Evolutionary conservation across 768 basidiomycete genomes (phyloP).

Genomic region (Xerocomellus amylosporus): DNA sequence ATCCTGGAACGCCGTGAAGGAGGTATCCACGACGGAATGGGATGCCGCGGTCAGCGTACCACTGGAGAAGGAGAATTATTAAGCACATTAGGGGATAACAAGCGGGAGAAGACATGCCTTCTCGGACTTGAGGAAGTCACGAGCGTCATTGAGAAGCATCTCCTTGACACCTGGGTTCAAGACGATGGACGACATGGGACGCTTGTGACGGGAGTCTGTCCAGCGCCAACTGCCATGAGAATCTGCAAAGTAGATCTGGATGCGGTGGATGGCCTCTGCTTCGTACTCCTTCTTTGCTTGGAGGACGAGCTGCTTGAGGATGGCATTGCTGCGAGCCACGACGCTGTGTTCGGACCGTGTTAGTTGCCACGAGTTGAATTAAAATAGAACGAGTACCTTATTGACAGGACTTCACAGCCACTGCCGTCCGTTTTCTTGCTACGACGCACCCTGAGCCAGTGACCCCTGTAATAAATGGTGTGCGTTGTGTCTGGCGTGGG

Average conservation of each 20-base stretch:
- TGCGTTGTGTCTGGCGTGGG: constrained; percentile 86
- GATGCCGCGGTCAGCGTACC: constrained; percentile 93
- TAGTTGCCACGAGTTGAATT: constrained; percentile 6
- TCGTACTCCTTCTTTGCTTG: constrained; percentile 90
- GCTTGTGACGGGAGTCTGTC: constrained; percentile 84
- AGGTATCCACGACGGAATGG: constrained; percentile 89
- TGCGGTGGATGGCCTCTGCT: constrained; percentile 80
- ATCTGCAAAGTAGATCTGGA: constrained; percentile 89
- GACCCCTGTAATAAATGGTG: constrained; percentile 81
- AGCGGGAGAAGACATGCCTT: constrained; percentile 46
- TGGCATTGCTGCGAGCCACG: constrained; percentile 77
- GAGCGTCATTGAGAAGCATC: constrained; percentile 78
- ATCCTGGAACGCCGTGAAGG: constrained; percentile 80
- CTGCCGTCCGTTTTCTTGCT: constrained; percentile 67
- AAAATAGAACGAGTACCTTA: constrained; percentile 49
- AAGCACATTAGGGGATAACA: neutral
- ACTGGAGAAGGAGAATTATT: constrained; percentile 39
- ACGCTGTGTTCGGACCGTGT: constrained; percentile 47
- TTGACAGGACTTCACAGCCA: constrained; percentile 70
- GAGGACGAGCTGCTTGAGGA: constrained; percentile 85
- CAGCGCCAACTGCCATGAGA: constrained; percentile 85
- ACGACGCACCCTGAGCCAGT: constrained; percentile 77
- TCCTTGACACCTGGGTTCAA: constrained; percentile 88
- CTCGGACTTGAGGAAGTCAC: constrained; percentile 81
- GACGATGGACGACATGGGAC: constrained; percentile 85